Conservation (phyloP, 768 basidiomycete genomes). For the Cystobasidium onofrii region DNA sequence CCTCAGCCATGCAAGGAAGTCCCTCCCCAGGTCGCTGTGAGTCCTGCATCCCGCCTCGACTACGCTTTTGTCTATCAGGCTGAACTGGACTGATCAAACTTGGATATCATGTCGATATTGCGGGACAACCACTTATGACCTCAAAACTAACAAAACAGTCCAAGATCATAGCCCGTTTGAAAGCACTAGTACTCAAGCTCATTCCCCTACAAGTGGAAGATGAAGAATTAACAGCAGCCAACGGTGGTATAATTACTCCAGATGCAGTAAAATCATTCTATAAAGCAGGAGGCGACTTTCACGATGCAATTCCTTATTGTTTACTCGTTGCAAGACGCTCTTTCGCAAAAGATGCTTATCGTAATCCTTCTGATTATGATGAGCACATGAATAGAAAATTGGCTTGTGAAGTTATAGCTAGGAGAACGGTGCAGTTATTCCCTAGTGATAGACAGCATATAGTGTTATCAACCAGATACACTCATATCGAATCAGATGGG, state of each 20-base stretch:
- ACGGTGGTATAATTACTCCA: constrained; percentile 36
- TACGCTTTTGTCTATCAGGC: not conserved
- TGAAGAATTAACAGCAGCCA: constrained; percentile 11
- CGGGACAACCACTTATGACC: too few species aligned
- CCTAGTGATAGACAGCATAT: constrained; percentile 22
- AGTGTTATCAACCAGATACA: constrained; percentile 33
- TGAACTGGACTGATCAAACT: too few species aligned
- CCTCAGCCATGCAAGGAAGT: constrained; percentile 7
- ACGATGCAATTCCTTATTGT: constrained; percentile 38
- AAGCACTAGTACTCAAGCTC: constrained; percentile 38
- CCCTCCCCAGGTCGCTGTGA: constrained; percentile 1
- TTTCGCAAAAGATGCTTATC: constrained; percentile 31
- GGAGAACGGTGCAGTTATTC: constrained; percentile 17
- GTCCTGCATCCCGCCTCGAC: not conserved
- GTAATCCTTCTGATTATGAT: constrained; percentile 40
- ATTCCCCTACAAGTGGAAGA: constrained; percentile 40
- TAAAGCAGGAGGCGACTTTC: constrained; percentile 38
- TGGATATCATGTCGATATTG: too few species aligned
- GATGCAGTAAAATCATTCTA: constrained; percentile 38
- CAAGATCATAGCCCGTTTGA: constrained; percentile 13
- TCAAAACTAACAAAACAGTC: not conserved
- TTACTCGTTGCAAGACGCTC: constrained; percentile 37
- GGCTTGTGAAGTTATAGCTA: constrained; percentile 33
- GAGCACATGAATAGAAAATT: constrained; percentile 39
- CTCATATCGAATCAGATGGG: constrained; percentile 38